Base-by-base conservation (phyloP, 768 basidiomycete genomes). In the Brasilioporus rufonigricans region DNA sequence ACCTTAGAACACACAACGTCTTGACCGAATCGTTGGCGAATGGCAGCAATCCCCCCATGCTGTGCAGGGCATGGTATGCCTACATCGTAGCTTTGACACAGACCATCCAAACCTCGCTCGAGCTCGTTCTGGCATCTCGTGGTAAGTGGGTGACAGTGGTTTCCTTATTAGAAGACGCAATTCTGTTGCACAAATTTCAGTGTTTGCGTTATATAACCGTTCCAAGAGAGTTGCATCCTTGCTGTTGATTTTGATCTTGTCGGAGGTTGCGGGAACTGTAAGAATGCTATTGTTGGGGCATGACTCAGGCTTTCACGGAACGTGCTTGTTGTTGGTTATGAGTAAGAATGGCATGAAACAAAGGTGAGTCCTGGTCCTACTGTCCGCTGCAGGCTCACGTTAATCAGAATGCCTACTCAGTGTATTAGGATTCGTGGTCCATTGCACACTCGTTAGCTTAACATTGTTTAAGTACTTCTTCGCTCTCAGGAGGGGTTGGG, bases 191-290 rank as follows among this genome's bases (percentile, higher is more conserved):
- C 31, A 26, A 18, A 5, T 1, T 8, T 13, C 49, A 64, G 63
- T 64, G n/a, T 57, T 50, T 29, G 64, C 63, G 14, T 44, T 65
- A 3, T 64, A 64, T 21, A 63, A 64, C 23, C 53, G 54, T 44
- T 64, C 58, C 13, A 56, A 21, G n/a, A 54, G 16, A 16, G 18
- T 66, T 27, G 57, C 24, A 7, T 26, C 59, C 27, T 11, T 61
- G 2, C 18, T 65, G 6, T 31, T 4, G 11, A 14, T 44, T 35
- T 35, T 59, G 44, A 52, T 61, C 26, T 11, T 52, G 19, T 10
- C 11, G 1, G 60, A 62, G 41, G 3, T 41, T 21, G 61, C 3
- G 2, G 50, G 44, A 11, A 26, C 47, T 26, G 35, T 48, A 21
- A 50, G 43, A 27, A 19, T 56, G 16, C 5, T 67, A 18, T 48